These are phyloP conservation scores for Maudiozyma pseudohumilis DNA, from an alignment of 805 yeast genomes.

Conservation along the genomic window DNA sequence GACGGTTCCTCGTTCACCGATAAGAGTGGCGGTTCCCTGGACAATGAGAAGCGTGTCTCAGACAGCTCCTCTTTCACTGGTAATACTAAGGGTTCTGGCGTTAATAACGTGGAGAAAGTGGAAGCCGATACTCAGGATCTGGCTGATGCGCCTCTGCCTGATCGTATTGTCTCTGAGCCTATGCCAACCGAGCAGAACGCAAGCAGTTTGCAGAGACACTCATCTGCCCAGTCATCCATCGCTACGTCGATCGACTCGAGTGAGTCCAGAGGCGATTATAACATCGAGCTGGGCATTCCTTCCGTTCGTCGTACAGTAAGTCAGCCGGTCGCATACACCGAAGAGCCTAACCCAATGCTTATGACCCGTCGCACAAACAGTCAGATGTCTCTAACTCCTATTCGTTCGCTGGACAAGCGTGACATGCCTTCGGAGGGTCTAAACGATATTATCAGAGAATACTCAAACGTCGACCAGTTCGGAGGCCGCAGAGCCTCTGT, in stretches of 20 bases:
- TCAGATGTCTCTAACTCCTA: constrained; percentile 2
- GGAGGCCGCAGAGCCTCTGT: constrained; percentile 21
- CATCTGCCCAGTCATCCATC: constrained; percentile 7
- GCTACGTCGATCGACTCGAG: constrained; percentile 6
- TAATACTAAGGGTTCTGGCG: neutral
- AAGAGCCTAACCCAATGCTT: neutral
- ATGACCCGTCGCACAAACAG: neutral
- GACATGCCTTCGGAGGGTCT: constrained; percentile 35
- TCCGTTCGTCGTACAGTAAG: constrained; percentile 10
- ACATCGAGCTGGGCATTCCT: constrained; percentile 1
- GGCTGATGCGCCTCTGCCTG: neutral
- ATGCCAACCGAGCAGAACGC: neutral
- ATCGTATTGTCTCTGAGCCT: neutral
- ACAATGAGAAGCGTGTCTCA: neutral
- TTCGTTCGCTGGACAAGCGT: constrained; percentile 24
- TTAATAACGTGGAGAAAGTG: no score
- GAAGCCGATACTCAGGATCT: neutral
- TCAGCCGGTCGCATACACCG: constrained; percentile 20
- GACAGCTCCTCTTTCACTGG: neutral
- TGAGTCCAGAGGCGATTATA: neutral
- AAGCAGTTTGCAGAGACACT: neutral
- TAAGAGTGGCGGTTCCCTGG: neutral
- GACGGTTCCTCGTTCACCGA: neutral
- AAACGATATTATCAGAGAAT: constrained; percentile 40
- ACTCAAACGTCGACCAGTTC: constrained; percentile 30